Conservation (phyloP, 2,329 filamentous ascomycete genomes). For the Fusarium sp. region DNA sequence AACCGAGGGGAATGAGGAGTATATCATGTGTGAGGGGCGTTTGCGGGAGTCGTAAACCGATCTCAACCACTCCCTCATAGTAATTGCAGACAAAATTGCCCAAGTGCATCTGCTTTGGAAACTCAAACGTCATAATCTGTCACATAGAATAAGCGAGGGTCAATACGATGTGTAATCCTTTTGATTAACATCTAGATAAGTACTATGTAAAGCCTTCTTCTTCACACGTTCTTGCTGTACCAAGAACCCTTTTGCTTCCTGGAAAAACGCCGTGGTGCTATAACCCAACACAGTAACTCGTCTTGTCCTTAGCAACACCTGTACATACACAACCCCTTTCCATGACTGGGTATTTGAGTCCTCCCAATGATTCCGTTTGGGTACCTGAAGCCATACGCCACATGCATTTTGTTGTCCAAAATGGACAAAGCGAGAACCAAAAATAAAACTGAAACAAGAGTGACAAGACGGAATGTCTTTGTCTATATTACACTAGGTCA, state of each 20-base stretch:
- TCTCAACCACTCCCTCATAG: not conserved
- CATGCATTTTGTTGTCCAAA: conserved; percentile 41
- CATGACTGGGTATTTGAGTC: conserved; percentile 28
- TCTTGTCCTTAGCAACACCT: conserved; percentile 27
- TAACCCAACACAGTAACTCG: conserved; percentile 32
- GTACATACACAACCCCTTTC: conserved; percentile 14
- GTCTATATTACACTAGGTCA: conserved; percentile 45
- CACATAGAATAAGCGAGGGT: not conserved
- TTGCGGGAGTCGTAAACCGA: not conserved
- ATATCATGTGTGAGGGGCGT: not conserved
- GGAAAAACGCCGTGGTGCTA: conserved; percentile 39
- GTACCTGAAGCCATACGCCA: conserved; percentile 34
- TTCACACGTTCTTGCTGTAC: conserved; percentile 11
- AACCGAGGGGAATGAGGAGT: not conserved
- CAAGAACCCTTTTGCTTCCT: conserved; percentile 31
- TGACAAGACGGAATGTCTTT: conserved; percentile 32
- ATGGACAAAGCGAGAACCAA: conserved; percentile 32
- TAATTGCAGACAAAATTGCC: not conserved
- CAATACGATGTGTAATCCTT: conserved; percentile 6
- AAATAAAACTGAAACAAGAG: conserved; percentile 34
- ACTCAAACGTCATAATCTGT: not conserved
- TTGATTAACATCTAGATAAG: conserved; percentile 26
- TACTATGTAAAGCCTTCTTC: conserved; percentile 3
- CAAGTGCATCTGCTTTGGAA: not conserved
- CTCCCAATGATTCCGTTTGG: conserved; percentile 27